Evolutionary conservation across 805 yeast genomes (phyloP).

Genomic region (Zygosaccharomyces siamensis): DNA sequence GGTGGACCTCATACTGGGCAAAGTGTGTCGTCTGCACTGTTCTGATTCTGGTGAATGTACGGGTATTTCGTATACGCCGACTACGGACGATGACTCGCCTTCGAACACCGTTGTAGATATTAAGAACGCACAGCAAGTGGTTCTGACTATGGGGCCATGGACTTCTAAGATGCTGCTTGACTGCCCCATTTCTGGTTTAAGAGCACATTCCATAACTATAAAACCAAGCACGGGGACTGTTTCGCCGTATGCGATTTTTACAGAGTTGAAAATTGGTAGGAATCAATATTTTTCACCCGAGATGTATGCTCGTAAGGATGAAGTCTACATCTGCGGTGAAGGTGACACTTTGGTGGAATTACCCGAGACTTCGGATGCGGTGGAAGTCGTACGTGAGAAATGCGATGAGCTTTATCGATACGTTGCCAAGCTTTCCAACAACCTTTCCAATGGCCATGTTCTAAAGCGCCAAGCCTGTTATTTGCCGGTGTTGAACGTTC

Average conservation of each 20-base stretch:
- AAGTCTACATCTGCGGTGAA: conserved; percentile 95
- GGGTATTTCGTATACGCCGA: conserved; percentile 61
- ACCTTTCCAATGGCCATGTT: conserved; percentile 67
- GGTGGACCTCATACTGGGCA: conserved; percentile 81
- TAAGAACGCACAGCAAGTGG: conserved; percentile 62
- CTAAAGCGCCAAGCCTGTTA: conserved; percentile 90
- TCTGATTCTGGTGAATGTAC: conserved; percentile 63
- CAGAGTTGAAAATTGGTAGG: conserved; percentile 74
- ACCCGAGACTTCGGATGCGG: conserved; percentile 93
- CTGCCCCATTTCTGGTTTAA: conserved; percentile 88
- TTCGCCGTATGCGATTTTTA: conserved; percentile 91
- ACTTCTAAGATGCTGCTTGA: conserved; percentile 84
- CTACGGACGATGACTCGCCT: conserved; percentile 36
- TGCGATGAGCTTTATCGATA: conserved; percentile 82
- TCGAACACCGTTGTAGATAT: conserved; percentile 42
- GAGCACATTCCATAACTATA: conserved; percentile 93
- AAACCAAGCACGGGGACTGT: conserved; percentile 73
- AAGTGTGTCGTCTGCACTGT: conserved; percentile 63
- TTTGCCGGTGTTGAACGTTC: conserved; percentile 89
- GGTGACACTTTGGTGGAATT: conserved; percentile 86
- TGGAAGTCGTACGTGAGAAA: conserved; percentile 76
- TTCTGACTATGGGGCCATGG: conserved; percentile 94
- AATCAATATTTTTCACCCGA: conserved; percentile 81
- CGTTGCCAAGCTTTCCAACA: conserved; percentile 71
- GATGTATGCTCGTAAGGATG: conserved; percentile 90